phyloP scores from a whole-genome alignment of 257 asterid species.

The Capsicum rhomboideum region DNA sequence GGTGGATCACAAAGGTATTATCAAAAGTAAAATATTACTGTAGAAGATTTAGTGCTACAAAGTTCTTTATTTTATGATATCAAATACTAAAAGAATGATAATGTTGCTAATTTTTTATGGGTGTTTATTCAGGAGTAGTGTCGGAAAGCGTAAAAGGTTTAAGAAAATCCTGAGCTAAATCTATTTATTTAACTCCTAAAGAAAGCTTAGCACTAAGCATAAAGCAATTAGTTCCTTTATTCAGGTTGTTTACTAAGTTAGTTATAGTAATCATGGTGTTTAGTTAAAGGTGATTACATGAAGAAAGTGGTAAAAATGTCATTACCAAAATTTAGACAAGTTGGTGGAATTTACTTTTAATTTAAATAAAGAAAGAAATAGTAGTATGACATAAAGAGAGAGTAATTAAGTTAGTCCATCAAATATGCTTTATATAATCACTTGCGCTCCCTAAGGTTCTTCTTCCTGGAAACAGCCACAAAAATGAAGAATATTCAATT shows the following conservation, averaged over 20 bases:
- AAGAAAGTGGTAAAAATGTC: not conserved
- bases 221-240: not conserved
- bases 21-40: not conserved
- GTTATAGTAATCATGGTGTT: conserved; percentile 1
- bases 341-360: not conserved
- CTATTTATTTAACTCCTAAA: not conserved
- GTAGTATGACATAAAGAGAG: not conserved
- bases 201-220: not conserved
- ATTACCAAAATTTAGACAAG: not conserved
- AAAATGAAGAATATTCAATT: no score
- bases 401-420: not conserved
- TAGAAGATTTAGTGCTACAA: not conserved
- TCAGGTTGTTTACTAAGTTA: conserved; percentile 8
- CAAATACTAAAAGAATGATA: not conserved
- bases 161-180: not conserved
- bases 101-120: not conserved
- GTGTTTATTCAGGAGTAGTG: not conserved
- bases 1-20: not conserved
- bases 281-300: not conserved
- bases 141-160: not conserved
- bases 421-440: not conserved
- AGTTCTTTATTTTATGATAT: not conserved
- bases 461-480: not conserved
- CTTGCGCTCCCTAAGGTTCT: not conserved
- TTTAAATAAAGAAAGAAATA: not conserved